Evolutionary conservation across 495 filamentous ascomycete genomes (phyloP).

Genomic region (Daldinia caldariorum): DNA sequence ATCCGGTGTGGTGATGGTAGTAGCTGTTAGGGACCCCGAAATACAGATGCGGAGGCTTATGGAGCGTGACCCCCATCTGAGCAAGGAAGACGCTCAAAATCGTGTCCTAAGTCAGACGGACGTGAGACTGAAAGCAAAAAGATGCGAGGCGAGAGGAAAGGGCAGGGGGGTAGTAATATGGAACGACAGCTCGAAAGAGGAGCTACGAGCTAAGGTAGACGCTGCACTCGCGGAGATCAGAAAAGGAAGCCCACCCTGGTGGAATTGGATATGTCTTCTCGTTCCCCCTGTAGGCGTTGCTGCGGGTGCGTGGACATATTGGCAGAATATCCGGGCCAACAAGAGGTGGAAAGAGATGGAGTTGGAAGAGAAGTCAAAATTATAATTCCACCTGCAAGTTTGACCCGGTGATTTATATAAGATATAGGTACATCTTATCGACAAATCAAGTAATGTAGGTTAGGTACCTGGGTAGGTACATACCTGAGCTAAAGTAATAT

Average conservation of each 20-base stretch:
- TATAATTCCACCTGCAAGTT: conserved; percentile 53
- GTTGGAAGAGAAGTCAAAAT: conserved; percentile 72
- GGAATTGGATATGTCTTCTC: conserved; percentile 77
- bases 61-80: conserved; percentile 76
- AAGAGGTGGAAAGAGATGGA: conserved; percentile 74
- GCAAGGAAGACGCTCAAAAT: conserved; percentile 80
- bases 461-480: too few species aligned
- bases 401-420: neutral
- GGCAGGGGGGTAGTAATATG: conserved; percentile 78
- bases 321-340: conserved; percentile 72
- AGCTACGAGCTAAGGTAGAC: conserved; percentile 71
- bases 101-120: conserved; percentile 85
- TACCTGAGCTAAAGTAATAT: too few species aligned
- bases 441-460: too few species aligned
- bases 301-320: conserved; percentile 72
- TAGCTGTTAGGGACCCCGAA: conserved; percentile 76
- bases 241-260: conserved; percentile 76
- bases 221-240: conserved; percentile 69
- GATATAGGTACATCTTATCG: neutral
- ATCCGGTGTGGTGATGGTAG: conserved; percentile 84
- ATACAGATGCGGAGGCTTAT: conserved; percentile 82
- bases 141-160: conserved; percentile 70
- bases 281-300: conserved; percentile 75
- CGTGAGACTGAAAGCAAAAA: conserved; percentile 79
- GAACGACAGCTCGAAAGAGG: conserved; percentile 81